phyloP scores from a whole-genome alignment of 2,329 filamentous ascomycete species.

The Diplodia seriata region DNA sequence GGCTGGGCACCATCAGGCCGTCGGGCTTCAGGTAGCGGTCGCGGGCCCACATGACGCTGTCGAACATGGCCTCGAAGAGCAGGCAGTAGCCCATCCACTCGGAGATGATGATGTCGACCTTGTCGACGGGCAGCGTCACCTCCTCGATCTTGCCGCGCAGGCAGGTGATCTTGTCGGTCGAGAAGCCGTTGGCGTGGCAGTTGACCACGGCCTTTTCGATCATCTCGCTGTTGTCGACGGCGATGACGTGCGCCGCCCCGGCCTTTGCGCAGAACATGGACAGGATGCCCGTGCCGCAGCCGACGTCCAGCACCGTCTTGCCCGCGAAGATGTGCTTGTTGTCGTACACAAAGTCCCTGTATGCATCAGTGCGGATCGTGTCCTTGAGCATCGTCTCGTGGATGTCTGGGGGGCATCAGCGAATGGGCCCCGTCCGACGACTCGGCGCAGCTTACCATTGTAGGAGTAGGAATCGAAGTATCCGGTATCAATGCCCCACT shows the following conservation, averaged over 20 bases:
- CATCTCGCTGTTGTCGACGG: slow-evolving; percentile 91
- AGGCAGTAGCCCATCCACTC: slow-evolving; percentile 99
- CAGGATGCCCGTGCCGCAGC: slow-evolving; percentile 81
- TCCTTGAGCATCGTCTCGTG: slow-evolving; percentile 98
- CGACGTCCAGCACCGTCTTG: slow-evolving; percentile 89
- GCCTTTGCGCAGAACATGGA: slow-evolving; percentile 95
- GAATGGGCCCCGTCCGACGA: background rate
- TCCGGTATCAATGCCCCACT: slow-evolving; percentile 61
- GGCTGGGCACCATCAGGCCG: slow-evolving; percentile 85
- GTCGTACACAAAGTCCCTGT: slow-evolving; percentile 92
- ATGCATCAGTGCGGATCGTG: slow-evolving; percentile 83
- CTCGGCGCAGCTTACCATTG: slow-evolving; percentile 62
- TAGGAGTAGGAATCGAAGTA: slow-evolving; percentile 72
- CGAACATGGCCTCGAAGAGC: slow-evolving; percentile 94
- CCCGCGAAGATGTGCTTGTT: slow-evolving; percentile 86
- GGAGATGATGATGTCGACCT: slow-evolving; percentile 93
- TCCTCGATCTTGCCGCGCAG: slow-evolving; percentile 89
- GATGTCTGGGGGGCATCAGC: slow-evolving; percentile 66
- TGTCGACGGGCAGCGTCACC: slow-evolving; percentile 72
- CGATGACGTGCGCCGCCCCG: slow-evolving; percentile 83
- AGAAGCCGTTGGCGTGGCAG: slow-evolving; percentile 79
- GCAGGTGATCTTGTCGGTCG: slow-evolving; percentile 72
- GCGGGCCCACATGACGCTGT: slow-evolving; percentile 85
- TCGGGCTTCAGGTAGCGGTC: slow-evolving; percentile 83
- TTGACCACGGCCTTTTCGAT: slow-evolving; percentile 87